Evolutionary conservation across 805 yeast genomes (phyloP), one percentile per base, ranked within the genome.

Genomic region (Blastobotrys peoriensis): DNA sequence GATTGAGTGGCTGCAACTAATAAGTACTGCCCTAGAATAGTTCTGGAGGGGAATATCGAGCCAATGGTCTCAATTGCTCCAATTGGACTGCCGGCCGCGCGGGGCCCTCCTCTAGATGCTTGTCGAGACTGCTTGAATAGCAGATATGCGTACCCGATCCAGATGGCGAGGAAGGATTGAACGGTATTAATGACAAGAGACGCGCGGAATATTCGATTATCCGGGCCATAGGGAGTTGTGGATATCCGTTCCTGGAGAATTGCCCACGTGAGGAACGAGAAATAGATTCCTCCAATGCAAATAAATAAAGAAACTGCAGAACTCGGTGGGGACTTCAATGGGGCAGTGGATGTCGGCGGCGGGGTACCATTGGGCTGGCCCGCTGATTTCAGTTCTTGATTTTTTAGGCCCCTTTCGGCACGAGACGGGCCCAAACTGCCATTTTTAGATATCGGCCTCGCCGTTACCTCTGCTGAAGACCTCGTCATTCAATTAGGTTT

Each of bases 201-300:
- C 1, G 87, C 81, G 47, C 79, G 75, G 67, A 87, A 89, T 42
- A 68, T 70, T 22, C 69, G 72, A 13, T 63, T 58, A 23, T 75
- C 74, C 5, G 66, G 55, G 1, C 85, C 86, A 64, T 88, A 87
- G 9, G 84, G 76, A 38, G 80, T 81, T 1, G 88, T 78, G 10
- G 88, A 75, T 51, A 93, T 78, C 38, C 91, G 79, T 62, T 93
- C 98, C 59, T 93, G 98, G 9, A 93, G 75, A 30, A 86, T 74
- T 0, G 95, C 88, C 98, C 98, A 93, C 1, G 91, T 74, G 21
- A 93, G 66, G 56, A 93, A 93, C 40, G 96, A 83, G 2, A 77
- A 78, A 58, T 93, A 93, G 30, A 93, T 85, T 0, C 97, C 97
- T 5, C 54, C 38, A 1, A 70, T 65, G 45, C 74, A 72, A 3